Conservation (phyloP, 768 basidiomycete species). For the Thelephora aurantiotincta region DNA sequence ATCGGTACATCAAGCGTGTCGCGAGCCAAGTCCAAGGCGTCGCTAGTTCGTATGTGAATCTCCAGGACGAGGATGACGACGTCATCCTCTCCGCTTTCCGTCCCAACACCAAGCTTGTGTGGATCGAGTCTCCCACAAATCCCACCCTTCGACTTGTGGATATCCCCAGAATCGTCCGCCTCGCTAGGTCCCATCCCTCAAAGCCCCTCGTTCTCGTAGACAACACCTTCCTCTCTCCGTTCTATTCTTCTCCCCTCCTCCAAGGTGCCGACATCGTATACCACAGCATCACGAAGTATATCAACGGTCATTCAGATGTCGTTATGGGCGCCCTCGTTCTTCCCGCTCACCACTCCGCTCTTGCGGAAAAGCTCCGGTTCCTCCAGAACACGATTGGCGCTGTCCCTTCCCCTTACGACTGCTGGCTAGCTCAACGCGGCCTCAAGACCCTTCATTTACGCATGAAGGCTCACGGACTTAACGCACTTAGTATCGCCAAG, state of each 20-base stretch:
- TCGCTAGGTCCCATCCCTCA: constrained; percentile 50
- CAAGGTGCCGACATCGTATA: constrained; percentile 77
- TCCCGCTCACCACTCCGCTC: constrained; percentile 32
- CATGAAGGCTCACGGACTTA: constrained; percentile 75
- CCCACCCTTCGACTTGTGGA: constrained; percentile 83
- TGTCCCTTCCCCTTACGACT: constrained; percentile 75
- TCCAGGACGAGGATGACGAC: constrained; percentile 56
- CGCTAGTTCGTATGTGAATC: constrained; percentile 66
- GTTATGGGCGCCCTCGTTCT: constrained; percentile 79
- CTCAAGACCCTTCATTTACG: constrained; percentile 85
- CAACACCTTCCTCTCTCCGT: constrained; percentile 91
- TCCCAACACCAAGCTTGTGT: constrained; percentile 82
- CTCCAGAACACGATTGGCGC: constrained; percentile 84
- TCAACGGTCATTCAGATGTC: constrained; percentile 91
- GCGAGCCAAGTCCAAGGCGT: constrained; percentile 48
- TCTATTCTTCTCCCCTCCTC: constrained; percentile 77
- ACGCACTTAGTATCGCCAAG: constrained; percentile 64
- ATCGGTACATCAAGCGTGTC: constrained; percentile 66
- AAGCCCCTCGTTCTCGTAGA: constrained; percentile 78
- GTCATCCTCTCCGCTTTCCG: constrained; percentile 49
- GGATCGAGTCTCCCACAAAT: constrained; percentile 94
- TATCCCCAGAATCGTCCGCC: constrained; percentile 50
- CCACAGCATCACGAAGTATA: constrained; percentile 80
- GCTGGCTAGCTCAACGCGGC: constrained; percentile 82
- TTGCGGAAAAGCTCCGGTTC: constrained; percentile 56